Evolutionary conservation across 1,284 basidiomycete genomes (phyloP).

Genomic region (Thecaphora thlaspeos): DNA sequence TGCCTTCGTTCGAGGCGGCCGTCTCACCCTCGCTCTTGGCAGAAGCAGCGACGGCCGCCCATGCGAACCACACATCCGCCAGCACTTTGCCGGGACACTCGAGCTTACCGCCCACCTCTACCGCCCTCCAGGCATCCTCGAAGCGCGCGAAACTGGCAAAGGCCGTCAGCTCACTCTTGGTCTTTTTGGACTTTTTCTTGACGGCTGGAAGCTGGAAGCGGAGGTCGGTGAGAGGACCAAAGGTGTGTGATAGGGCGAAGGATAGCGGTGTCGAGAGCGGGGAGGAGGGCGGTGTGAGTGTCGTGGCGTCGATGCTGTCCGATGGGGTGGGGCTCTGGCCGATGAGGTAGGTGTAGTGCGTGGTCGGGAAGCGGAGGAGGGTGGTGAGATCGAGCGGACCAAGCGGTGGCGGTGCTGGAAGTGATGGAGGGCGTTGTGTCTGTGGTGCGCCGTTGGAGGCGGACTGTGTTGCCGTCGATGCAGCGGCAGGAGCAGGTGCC

Average conservation of each 20-base stretch:
- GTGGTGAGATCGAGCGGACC: constrained; percentile 41
- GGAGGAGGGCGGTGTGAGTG: constrained; percentile 2
- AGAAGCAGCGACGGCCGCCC: constrained; percentile 14
- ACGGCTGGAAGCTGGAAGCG: constrained; percentile 19
- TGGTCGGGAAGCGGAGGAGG: constrained; percentile 40
- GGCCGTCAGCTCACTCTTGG: constrained; percentile 36
- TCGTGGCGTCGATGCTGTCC: not conserved
- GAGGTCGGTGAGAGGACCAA: constrained; percentile 36
- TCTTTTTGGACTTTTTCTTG: constrained; percentile 13
- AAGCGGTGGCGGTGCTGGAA: constrained; percentile 10
- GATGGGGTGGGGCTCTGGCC: constrained; percentile 4
- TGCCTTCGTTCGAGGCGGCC: constrained; percentile 14
- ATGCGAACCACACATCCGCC: constrained; percentile 48
- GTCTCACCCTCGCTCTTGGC: constrained; percentile 7
- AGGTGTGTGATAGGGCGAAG: constrained; percentile 15
- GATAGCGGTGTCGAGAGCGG: constrained; percentile 32
- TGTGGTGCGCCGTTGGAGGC: no score
- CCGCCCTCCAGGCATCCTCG: constrained; percentile 39
- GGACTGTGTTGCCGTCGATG: not conserved
- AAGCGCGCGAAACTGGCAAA: constrained; percentile 37
- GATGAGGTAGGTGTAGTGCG: constrained; percentile 24
- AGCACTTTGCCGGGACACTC: constrained; percentile 37
- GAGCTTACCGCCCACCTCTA: constrained; percentile 38
- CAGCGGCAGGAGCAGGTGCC: no score
- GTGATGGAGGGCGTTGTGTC: no score